Evolutionary conservation across 106 monocot species (phyloP).

Genomic region (Dendrobium huoshanense): DNA sequence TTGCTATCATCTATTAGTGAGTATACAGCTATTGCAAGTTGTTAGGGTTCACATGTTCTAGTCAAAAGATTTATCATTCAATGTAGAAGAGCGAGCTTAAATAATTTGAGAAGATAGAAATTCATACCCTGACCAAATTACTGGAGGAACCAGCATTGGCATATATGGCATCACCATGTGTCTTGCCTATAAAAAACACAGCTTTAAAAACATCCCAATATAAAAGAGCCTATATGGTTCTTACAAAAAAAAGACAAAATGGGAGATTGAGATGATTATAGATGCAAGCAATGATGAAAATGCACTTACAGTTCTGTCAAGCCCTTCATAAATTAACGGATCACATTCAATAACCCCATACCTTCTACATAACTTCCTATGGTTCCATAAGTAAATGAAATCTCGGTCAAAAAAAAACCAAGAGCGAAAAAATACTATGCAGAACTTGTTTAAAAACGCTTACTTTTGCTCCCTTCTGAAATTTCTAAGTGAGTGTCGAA

Average conservation of each 20-base stretch:
- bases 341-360: slow-evolving; percentile 89
- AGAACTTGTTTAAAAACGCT: background rate
- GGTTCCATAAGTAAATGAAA: background rate
- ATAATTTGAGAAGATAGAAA: background rate
- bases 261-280: background rate
- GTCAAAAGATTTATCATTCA: background rate
- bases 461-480: slow-evolving; percentile 43
- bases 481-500: slow-evolving; percentile 43
- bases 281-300: background rate
- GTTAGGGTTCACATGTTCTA: background rate
- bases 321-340: slow-evolving; percentile 68
- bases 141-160: slow-evolving; percentile 83
- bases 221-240: background rate
- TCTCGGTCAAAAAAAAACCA: background rate
- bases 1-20: background rate
- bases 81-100: background rate
- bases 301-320: slow-evolving; percentile 76
- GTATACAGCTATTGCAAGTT: background rate
- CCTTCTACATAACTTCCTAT: slow-evolving; percentile 44
- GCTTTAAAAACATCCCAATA: background rate
- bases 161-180: slow-evolving; percentile 89
- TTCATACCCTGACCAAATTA: slow-evolving; percentile 72
- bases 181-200: slow-evolving; percentile 52
- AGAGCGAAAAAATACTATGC: background rate
- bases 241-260: background rate